A percentile compares a stretch with the other conserved stretches of the same genome.
These are phyloP conservation scores for Amaranthus palmeri DNA, from an alignment of 148 eudicot genomes.

Conservation along the genomic window DNA sequence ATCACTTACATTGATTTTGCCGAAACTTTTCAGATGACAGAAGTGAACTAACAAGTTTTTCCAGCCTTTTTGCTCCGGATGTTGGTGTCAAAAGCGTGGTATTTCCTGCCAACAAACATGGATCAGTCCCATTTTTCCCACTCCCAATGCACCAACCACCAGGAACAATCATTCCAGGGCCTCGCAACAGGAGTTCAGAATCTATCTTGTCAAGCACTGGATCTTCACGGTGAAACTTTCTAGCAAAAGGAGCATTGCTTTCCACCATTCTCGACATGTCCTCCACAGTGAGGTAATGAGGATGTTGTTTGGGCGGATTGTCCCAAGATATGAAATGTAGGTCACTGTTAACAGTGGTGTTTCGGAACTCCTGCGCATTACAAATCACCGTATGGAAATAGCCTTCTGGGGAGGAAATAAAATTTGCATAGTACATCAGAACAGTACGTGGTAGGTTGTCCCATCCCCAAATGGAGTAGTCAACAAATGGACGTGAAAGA, in stretches of 20 bases:
- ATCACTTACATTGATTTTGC: slow-evolving; percentile 51
- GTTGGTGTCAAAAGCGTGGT: slow-evolving; percentile 43
- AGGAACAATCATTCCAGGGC: slow-evolving; percentile 43
- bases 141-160: slow-evolving; percentile 58
- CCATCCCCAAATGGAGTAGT: slow-evolving; percentile 68
- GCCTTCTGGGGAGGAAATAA: slow-evolving; percentile 57
- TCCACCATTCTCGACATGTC: slow-evolving; percentile 45
- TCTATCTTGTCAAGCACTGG: slow-evolving; percentile 52
- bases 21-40: slow-evolving; percentile 39
- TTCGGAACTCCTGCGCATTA: slow-evolving; percentile 44
- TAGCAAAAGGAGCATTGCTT: slow-evolving; percentile 52
- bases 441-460: slow-evolving; percentile 52
- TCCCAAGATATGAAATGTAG: slow-evolving; percentile 63
- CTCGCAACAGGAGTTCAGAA: slow-evolving; percentile 46
- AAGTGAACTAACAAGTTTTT: slow-evolving; percentile 35
- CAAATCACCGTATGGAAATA: slow-evolving; percentile 57
- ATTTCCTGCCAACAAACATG: slow-evolving; percentile 43
- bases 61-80: slow-evolving; percentile 42
- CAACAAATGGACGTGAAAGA: slow-evolving; percentile 47
- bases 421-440: slow-evolving; percentile 57
- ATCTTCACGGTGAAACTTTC: slow-evolving; percentile 45
- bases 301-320: slow-evolving; percentile 59
- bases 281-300: slow-evolving; percentile 43
- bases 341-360: slow-evolving; percentile 54
- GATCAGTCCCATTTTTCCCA: slow-evolving; percentile 46